Evolutionary conservation across 805 yeast species (phyloP), one percentile per base, ranked within the genome.

Genomic region (Nakazawaea populi): DNA sequence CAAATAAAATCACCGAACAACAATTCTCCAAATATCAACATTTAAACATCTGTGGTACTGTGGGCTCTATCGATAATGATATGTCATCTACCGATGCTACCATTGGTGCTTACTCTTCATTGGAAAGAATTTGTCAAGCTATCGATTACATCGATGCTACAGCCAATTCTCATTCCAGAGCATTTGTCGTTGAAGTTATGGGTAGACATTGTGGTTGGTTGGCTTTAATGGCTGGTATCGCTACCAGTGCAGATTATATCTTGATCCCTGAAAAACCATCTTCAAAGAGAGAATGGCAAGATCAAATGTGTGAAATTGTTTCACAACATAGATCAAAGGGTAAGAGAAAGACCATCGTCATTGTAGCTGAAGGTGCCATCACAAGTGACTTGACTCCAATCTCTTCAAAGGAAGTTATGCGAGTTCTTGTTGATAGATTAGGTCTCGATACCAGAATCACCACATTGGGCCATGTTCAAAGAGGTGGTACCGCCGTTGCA

Each of bases 181-280:
- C 92, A 4, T 87, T 87, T 61, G 88, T 87, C 40, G 82, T 87
- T 41, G 95, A 87, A 70, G 95, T 87, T 18, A 87, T 87, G 95
- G 95, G 95, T 54, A 76, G 95, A 68, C 90, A 87, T 65, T 87
- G 95, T 72, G 95, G 95, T 55, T 87, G 95, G 95, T 74, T 87
- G 55, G 92, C 87, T 1, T 70, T 87, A 55, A 81, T 85, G 86
- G 83, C 92, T 14, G 95, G 94, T 56, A 74, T 87, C 53, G 79
- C 89, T 11, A 82, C 89, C 12, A 81, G 90, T 56, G 92, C 95
- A 2, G 95, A 87, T 66, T 87, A 78, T 60, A 83, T 87, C 45
- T 80, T 87, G 60, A 85, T 87, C 56, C 95, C 95, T 14, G 95
- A 87, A 66, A 78, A 80, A 58, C 92, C 94, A 6, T 83, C 90